Conservation (phyloP, 768 basidiomycete species). For the Psilocybe azurescens region DNA sequence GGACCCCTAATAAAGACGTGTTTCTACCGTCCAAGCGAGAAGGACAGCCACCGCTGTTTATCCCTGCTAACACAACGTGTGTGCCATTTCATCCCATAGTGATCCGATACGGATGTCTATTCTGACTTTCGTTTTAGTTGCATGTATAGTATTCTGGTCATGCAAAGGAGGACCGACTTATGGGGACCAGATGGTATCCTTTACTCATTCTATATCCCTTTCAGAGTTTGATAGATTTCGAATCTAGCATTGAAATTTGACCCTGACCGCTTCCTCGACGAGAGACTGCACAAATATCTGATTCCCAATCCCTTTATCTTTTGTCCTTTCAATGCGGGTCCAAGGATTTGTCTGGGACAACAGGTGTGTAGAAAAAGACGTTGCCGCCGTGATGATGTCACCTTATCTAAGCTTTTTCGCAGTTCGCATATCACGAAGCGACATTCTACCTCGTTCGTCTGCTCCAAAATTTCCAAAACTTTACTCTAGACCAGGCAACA, state of each 20-base stretch:
- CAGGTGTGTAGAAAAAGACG: conserved; percentile 36
- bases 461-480: conserved; percentile 49
- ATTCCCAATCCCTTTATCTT: conserved; percentile 48
- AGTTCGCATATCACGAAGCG: conserved; percentile 34
- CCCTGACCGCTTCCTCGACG: conserved; percentile 61
- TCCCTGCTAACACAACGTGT: conserved; percentile 48
- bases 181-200: conserved; percentile 59
- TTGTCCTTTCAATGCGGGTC: conserved; percentile 43
- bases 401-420: neutral
- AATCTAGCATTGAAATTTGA: conserved; percentile 58
- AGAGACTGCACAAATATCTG: conserved; percentile 47
- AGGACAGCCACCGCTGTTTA: conserved; percentile 39
- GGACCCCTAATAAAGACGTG: conserved; percentile 33
- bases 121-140: conserved; percentile 31
- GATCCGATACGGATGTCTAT: too few relatives aligned
- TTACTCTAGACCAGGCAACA: conserved; percentile 43
- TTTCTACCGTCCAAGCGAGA: conserved; percentile 31
- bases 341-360: conserved; percentile 47
- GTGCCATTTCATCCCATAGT: conserved; percentile 9
- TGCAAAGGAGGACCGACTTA: conserved; percentile 54
- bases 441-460: conserved; percentile 60
- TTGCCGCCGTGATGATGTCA: neutral
- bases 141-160: conserved; percentile 39
- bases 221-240: neutral
- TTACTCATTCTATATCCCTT: neutral